phyloP scores from a whole-genome alignment of 2,329 filamentous ascomycete genomes.

The Epichloe hybrida region DNA sequence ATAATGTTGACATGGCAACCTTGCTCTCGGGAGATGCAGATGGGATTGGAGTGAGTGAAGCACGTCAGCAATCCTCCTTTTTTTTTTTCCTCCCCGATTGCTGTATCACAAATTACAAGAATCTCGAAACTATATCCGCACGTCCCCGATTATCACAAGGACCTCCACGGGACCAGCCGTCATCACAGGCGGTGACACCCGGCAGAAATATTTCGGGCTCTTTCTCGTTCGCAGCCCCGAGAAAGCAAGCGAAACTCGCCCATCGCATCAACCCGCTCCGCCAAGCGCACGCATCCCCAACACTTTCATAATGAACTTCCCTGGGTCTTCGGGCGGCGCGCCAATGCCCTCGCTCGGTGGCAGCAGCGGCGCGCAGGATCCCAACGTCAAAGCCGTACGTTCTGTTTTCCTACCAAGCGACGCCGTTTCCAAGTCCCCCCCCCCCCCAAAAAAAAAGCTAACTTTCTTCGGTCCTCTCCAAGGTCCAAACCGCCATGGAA shows the following conservation, averaged over 20 bases:
- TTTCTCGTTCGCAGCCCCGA: too few relatives aligned
- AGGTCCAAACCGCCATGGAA: constrained; percentile 82
- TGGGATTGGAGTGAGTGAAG: too few relatives aligned
- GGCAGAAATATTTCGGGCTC: constrained; percentile 26
- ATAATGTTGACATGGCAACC: too few relatives aligned
- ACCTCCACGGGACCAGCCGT: background rate
- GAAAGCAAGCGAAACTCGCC: too few relatives aligned
- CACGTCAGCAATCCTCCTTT: too few relatives aligned
- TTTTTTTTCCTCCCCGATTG: too few relatives aligned
- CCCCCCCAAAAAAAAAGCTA: background rate
- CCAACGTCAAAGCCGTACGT: constrained; percentile 37
- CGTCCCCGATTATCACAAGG: too few relatives aligned
- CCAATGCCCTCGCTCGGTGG: constrained; percentile 14
- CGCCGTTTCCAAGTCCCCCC: background rate
- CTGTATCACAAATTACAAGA: too few relatives aligned
- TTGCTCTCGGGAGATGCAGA: too few relatives aligned
- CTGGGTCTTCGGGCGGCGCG: constrained; percentile 15
- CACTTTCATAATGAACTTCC: constrained; percentile 24
- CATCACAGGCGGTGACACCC: constrained; percentile 19
- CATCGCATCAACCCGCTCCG: background rate
- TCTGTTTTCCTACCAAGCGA: background rate
- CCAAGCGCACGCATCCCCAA: background rate
- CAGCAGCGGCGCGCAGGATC: constrained; percentile 30
- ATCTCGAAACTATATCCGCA: too few relatives aligned
- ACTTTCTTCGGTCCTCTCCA: background rate